Evolutionary conservation across 1,284 basidiomycete genomes (phyloP).

Genomic region (Phylloporus sp.): DNA sequence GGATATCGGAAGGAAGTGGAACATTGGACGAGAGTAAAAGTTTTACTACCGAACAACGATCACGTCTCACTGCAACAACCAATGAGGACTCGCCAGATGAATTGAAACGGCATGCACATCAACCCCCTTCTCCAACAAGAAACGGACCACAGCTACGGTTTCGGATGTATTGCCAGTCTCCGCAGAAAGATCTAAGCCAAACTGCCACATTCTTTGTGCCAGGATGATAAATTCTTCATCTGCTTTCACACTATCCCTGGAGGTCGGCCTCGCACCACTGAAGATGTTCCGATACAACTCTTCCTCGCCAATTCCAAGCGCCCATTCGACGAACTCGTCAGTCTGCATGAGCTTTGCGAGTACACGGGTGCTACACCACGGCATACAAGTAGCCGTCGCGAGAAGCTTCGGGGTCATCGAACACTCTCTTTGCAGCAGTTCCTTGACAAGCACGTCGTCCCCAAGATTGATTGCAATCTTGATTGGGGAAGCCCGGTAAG

Average conservation of each 20-base stretch:
- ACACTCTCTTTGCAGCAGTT: not conserved
- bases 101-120: not conserved
- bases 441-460: not conserved
- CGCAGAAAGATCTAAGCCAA: not conserved
- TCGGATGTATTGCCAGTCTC: no score
- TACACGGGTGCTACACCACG: no score
- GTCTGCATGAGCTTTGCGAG: no score
- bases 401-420: no score
- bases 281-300: no score
- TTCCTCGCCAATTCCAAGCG: no score
- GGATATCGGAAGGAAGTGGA: not conserved
- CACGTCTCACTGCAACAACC: not conserved
- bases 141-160: no score
- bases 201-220: no score
- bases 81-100: not conserved
- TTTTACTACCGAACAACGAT: not conserved
- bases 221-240: no score
- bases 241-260: not conserved
- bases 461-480: not conserved
- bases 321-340: not conserved
- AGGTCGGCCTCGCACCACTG: conserved; percentile 1
- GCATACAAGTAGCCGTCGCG: no score
- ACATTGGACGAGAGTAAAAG: not conserved
- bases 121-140: no score
- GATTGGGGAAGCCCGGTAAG: not conserved